Evolutionary conservation across 2,329 filamentous ascomycete genomes (phyloP), one percentile per base, ranked within the genome.

Genomic region (Sclerotinia spermophila): DNA sequence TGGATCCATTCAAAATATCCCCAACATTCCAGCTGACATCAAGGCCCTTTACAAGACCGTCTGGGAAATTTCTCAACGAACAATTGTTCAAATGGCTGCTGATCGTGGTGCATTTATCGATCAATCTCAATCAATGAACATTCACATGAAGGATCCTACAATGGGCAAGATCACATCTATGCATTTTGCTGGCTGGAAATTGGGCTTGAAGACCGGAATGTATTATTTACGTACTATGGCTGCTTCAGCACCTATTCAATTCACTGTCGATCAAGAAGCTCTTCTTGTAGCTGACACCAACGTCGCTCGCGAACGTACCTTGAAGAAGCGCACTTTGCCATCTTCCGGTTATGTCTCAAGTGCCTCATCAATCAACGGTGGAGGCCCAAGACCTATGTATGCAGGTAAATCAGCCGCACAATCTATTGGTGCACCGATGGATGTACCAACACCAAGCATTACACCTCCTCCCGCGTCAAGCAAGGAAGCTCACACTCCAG

Each of bases 111-210:
- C 96, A 71, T 99, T 96, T 83, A 98, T 99, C 79, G 96, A 99
- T 81, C 96, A 99, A 86, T 97, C 94, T 66, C 96, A 99, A 83
- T 98, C 95, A 19, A 90, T 99, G 78, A 99, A 99, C 87, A 98
- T 99, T 77, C 96, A 99, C 86, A 94, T 99, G 91, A 97, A 96
- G 83, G 95, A 98, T 79, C 96, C 96, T 56, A 97, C 94, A 67
- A 98, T 99, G 95, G 96, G 96, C 84, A 99, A 99, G 88, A 97
- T 99, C 82, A 99, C 96, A 72, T 96, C 92, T 82, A 99, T 99
- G 96, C 96, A 99, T 85, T 99, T 99, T 80, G 89, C 96, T 64
- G 96, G 96, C 78, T 99, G 96, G 96, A 99, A 98, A 87, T 90
- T 98, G 75, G 96, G 96, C 79, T 89, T 99, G 77, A 99, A 99